Base-by-base conservation (phyloP, 768 basidiomycete species). In the Tephrocybe sp. region DNA sequence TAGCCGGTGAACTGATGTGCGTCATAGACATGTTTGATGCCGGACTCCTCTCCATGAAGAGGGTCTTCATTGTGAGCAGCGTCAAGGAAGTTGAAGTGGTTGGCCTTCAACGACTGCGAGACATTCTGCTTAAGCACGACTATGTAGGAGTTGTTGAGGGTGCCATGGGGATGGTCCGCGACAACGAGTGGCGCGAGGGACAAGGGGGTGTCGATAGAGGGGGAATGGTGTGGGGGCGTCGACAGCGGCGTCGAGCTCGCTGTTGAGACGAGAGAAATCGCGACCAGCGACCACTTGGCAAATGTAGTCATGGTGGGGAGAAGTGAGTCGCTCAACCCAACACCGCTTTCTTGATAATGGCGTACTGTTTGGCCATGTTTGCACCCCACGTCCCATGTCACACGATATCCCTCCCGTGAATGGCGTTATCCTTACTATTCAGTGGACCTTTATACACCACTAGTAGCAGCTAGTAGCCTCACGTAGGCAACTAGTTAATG, bases 61-160 rank as follows among this genome's bases (percentile, higher is more conserved):
- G 80, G 74, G 45, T 81, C 74, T 39, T 80, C 74, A 40, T 70
- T 64, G 42, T 81, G 75, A 31, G 86, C 83, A n/a, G 65, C 68
- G 63, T 86, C 72, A 44, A 97, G 69, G 69, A 88, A 84, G 65
- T 86, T 85, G 68, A 93, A 69, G 65, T 95, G 93, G 67, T 85
- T 88, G 60, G 80, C 69, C 64, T 86, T 73, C 33, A 84, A 69
- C 15, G 73, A 66, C 8, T 75, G 60, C 4, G 82, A 73, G 11
- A 86, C 55, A 49, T 80, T 83, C 51, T 83, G 76, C 77, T 91
- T 92, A 55, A 98, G 76, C 64, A 93, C 78, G 65, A 98, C 82
- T 55, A 98, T 92, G 73, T 97, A 98, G n/a, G 91, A 89, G 75
- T 94, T 87, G 72, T 88, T 84, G 64, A 94, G 71, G 49, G 80